Evolutionary conservation across 495 filamentous ascomycete species (phyloP).

Genomic region (Aspergillus kassunensis): DNA sequence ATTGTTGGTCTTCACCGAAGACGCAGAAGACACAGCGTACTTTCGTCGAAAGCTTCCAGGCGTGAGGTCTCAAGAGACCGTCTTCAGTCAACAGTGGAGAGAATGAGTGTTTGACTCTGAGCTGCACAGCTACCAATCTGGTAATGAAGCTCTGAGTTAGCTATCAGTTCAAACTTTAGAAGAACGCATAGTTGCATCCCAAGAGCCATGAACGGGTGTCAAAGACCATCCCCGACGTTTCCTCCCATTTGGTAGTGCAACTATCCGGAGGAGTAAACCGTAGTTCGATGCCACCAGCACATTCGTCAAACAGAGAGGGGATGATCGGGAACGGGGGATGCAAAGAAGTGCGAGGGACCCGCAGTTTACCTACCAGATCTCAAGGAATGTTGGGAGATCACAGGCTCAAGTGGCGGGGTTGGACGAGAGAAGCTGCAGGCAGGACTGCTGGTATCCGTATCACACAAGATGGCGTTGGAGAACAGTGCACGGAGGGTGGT

Average conservation of each 20-base stretch:
- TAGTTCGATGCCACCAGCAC: not conserved
- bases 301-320: constrained; percentile 9
- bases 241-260: not conserved
- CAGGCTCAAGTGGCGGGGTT: constrained; percentile 3
- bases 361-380: constrained; percentile 16
- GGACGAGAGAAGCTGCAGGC: constrained; percentile 7
- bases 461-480: constrained; percentile 1
- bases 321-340: not conserved
- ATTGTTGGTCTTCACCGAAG: not conserved
- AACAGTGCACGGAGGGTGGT: not conserved
- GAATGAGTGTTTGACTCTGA: not conserved
- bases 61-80: not conserved
- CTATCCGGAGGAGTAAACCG: not conserved
- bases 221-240: not conserved
- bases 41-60: not conserved
- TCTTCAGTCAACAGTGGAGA: not conserved
- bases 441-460: not conserved
- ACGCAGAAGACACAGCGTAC: not conserved
- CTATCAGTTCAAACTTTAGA: constrained; percentile 8
- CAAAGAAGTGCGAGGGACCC: not conserved
- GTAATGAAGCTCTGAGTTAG: constrained; percentile 12
- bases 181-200: constrained; percentile 5
- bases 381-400: constrained; percentile 3
- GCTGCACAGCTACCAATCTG: constrained; percentile 14
- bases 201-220: not conserved